Conservation (phyloP, 192 early-diverging fungal species). For the Rhizoclosmatium sp. region DNA sequence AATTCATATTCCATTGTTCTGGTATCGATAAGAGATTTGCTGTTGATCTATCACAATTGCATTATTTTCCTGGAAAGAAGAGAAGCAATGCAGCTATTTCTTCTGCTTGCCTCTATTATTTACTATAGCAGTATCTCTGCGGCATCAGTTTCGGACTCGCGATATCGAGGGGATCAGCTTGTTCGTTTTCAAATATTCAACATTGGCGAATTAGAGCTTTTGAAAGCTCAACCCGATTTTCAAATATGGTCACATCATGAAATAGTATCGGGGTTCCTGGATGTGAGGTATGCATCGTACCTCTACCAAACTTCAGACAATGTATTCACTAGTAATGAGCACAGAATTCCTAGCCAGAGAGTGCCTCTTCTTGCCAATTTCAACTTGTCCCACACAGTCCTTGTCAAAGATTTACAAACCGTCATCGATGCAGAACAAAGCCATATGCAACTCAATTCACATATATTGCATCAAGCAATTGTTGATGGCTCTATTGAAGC, state of each 20-base stretch:
- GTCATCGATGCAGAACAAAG: constrained; percentile 54
- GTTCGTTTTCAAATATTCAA: background rate
- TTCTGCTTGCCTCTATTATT: no score
- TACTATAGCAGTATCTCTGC: no score
- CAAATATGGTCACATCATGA: constrained; percentile 10
- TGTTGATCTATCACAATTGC: no score
- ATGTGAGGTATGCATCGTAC: background rate
- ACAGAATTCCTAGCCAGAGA: background rate
- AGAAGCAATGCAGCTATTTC: no score
- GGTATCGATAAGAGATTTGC: no score
- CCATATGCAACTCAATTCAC: constrained; percentile 35
- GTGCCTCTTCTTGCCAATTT: background rate
- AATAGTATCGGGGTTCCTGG: background rate
- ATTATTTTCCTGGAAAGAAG: no score
- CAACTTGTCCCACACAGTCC: constrained; percentile 35
- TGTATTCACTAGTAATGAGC: background rate
- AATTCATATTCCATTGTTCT: background rate
- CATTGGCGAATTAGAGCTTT: background rate
- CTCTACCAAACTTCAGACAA: background rate
- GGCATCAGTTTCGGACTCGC: background rate
- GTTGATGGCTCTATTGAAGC: constrained; percentile 10
- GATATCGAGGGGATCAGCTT: constrained; percentile 2
- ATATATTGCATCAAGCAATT: background rate
- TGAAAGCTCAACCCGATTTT: background rate
- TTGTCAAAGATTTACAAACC: constrained; percentile 54